phyloP scores from a whole-genome alignment of 179 eudicot species.

The Camellia oleifera region DNA sequence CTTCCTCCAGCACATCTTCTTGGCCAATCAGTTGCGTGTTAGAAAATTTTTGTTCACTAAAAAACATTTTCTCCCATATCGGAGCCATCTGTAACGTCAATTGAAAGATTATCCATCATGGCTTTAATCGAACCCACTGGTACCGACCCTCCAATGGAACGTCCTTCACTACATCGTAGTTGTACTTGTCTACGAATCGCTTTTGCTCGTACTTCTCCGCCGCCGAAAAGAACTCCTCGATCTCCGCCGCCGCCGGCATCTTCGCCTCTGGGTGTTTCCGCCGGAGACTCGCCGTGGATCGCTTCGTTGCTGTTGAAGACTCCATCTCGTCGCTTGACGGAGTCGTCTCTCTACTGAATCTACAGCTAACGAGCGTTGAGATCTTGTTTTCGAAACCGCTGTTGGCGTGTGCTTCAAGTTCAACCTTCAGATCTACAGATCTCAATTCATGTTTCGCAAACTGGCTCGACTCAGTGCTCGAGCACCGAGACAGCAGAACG shows the following conservation, averaged over 20 bases:
- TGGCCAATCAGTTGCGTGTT: too few species aligned
- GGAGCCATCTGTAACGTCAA: background rate
- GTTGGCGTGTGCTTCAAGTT: conserved; percentile 22
- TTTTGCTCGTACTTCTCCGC: conserved; percentile 45
- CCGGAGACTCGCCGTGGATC: background rate
- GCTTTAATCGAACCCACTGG: conserved; percentile 48
- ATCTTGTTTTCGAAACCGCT: conserved; percentile 20
- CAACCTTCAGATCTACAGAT: conserved; percentile 46
- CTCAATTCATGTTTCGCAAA: background rate
- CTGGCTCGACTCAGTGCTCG: conserved; percentile 16
- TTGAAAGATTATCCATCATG: conserved; percentile 5
- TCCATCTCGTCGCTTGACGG: conserved; percentile 22
- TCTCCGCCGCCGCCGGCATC: conserved; percentile 38
- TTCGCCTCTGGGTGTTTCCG: conserved; percentile 10
- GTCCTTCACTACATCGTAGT: conserved; percentile 49
- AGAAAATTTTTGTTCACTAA: background rate
- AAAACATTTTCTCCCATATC: background rate
- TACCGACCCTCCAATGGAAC: conserved; percentile 50
- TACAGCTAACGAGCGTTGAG: conserved; percentile 16
- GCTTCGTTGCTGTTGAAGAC: conserved; percentile 15
- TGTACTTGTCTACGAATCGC: conserved; percentile 54
- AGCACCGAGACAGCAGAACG: conserved; percentile 17
- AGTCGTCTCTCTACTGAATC: conserved; percentile 38
- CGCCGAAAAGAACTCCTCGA: conserved; percentile 52
- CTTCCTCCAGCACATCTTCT: background rate